A percentile compares a stretch with the other conserved stretches of the same genome.
These are phyloP conservation scores for Lasiosphaeris hirsuta DNA, from an alignment of 495 filamentous ascomycete genomes.

Conservation along the genomic window DNA sequence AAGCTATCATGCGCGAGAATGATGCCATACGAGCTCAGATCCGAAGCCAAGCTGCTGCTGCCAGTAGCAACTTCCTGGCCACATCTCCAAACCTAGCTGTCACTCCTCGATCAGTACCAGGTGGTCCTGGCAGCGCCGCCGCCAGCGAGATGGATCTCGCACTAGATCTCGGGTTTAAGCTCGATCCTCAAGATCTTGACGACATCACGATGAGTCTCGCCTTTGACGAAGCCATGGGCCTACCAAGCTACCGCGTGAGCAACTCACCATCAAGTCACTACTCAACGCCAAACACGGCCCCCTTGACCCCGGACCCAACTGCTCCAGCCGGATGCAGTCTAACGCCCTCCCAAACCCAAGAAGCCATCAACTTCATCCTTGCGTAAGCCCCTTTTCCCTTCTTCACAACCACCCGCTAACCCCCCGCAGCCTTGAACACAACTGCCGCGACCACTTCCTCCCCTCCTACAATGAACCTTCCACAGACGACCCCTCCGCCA, in stretches of 20 bases:
- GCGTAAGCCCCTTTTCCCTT: constrained; percentile 31
- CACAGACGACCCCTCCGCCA: constrained; percentile 21
- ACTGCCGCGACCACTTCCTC: constrained; percentile 48
- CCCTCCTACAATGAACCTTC: constrained; percentile 24
- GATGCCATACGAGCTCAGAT: constrained; percentile 15
- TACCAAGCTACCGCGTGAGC: constrained; percentile 32
- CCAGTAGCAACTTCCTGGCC: neutral
- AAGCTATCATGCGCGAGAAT: constrained; percentile 38
- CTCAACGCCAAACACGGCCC: neutral
- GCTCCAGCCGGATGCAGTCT: constrained; percentile 9
- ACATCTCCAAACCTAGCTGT: neutral
- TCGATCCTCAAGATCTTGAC: constrained; percentile 1
- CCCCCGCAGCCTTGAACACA: constrained; percentile 43
- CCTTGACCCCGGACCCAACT: constrained; percentile 1
- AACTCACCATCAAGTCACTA: constrained; percentile 13
- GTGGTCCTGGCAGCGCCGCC: too few species aligned
- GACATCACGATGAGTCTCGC: constrained; percentile 32
- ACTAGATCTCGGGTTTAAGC: neutral
- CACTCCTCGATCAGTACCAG: neutral
- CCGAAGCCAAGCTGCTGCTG: too few species aligned
- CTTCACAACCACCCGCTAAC: neutral
- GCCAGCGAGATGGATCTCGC: too few species aligned
- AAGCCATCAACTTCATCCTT: constrained; percentile 51
- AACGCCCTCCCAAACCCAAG: constrained; percentile 35
- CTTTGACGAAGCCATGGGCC: constrained; percentile 23